Evolutionary conservation across 345 rosid genomes (phyloP).

Genomic region (Kernera saxatilis): DNA sequence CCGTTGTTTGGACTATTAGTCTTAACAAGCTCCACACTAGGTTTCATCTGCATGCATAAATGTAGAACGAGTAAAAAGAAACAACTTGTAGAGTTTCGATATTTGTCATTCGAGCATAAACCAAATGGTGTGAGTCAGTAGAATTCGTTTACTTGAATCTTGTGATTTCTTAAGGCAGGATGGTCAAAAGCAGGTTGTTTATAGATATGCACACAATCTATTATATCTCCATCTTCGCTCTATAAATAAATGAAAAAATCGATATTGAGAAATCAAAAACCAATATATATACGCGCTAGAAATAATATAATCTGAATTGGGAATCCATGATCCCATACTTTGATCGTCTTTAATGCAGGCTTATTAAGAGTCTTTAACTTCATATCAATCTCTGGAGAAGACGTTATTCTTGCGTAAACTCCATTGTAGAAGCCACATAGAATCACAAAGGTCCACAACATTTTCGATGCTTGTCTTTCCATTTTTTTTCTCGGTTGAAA

Average conservation of each 20-base stretch:
- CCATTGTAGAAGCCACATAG: conserved; percentile 1
- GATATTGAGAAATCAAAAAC: not conserved
- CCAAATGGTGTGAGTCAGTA: not conserved
- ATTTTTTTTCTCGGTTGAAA: too few species aligned
- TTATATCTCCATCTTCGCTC: conserved; percentile 56
- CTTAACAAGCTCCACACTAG: conserved; percentile 15
- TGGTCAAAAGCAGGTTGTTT: conserved; percentile 55
- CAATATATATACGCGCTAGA: not conserved
- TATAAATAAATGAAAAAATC: not conserved
- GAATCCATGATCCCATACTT: conserved; percentile 15
- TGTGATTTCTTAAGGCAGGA: conserved; percentile 38
- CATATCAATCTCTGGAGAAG: conserved; percentile 22
- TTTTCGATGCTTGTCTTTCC: too few species aligned
- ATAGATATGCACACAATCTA: conserved; percentile 44
- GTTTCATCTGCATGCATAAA: conserved; percentile 39
- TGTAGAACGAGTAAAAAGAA: not conserved
- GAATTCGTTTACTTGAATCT: conserved; percentile 35
- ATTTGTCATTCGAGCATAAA: too few species aligned
- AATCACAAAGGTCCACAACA: not conserved
- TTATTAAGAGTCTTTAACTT: conserved; percentile 43
- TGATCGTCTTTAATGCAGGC: conserved; percentile 40
- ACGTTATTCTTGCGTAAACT: not conserved
- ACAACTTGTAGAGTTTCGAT: not conserved
- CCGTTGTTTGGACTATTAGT: not conserved
- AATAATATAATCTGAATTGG: not conserved